These are phyloP conservation scores for Immersiella caudata DNA, from an alignment of 495 filamentous ascomycete genomes.

Conservation along the genomic window DNA sequence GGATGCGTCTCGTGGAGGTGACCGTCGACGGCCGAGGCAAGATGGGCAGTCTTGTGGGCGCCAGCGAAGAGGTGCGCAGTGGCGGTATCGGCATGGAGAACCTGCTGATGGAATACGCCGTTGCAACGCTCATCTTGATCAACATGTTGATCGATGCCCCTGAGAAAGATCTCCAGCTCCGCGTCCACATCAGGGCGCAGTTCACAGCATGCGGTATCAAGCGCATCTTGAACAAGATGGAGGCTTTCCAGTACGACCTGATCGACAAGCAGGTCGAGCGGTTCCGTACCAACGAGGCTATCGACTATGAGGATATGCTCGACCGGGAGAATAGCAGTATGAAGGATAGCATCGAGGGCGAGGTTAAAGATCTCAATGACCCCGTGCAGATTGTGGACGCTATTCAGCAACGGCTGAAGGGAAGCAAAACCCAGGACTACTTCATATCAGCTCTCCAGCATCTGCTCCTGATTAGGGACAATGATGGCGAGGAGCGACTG, in stretches of 20 bases:
- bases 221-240: constrained; percentile 94
- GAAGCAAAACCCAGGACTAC: constrained; percentile 86
- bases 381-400: constrained; percentile 91
- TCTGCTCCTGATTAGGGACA: constrained; percentile 89
- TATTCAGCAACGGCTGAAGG: constrained; percentile 83
- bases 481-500: constrained; percentile 86
- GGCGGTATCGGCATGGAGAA: constrained; percentile 99
- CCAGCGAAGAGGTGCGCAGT: constrained; percentile 94
- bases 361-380: constrained; percentile 92
- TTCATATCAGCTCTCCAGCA: constrained; percentile 96
- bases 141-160: constrained; percentile 96
- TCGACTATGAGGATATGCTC: constrained; percentile 96
- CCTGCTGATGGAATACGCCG: constrained; percentile 97
- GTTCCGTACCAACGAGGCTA: constrained; percentile 90
- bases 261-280: constrained; percentile 98
- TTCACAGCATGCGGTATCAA: constrained; percentile 96
- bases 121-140: constrained; percentile 90
- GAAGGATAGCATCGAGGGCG: constrained; percentile 86
- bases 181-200: constrained; percentile 92
- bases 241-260: constrained; percentile 95
- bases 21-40: constrained; percentile 96
- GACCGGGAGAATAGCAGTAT: constrained; percentile 89
- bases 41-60: constrained; percentile 96
- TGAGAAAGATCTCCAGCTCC: constrained; percentile 83
- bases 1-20: constrained; percentile 98